Base-by-base conservation (phyloP, 352 stramenopile species). In the Globisporangium uncinulatum region DNA sequence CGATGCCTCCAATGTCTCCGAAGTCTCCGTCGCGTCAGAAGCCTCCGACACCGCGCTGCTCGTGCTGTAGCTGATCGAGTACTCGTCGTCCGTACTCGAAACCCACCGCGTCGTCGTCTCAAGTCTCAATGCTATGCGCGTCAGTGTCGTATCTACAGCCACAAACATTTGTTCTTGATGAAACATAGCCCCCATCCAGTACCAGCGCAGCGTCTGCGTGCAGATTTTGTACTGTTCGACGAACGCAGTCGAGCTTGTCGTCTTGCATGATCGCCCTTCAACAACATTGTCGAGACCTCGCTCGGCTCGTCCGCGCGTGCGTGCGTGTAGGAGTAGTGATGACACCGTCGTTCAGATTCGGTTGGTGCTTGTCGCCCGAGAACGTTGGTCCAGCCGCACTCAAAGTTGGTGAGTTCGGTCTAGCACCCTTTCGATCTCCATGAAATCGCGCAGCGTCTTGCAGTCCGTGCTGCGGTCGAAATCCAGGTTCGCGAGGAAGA, bases 81-180 rank as follows among this genome's bases (percentile, higher is more conserved):
- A 51, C 46, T 37, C 20, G 46, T 36, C 44, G 44, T 49, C 44
- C 24, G 44, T 49, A 32, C 44, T 49, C 44, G 44, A 10, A 19
- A 15, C 44, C 44, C 8, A 49, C 44, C 11, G 5, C 20, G 34
- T 45, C 31, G 4, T 11, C 48, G 17, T 34, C 17, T 41, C 51
- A 34, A 44, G 17, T 34, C 17, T 41, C 51, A 34, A 44, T 44
- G 21, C 39, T 37, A n/a, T 43, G 53, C 29, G 39, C 31, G 0
- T n/a, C 53, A 1, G 21, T 29, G n/a, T 21, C 44, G 24, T 51
- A 7, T 81, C 62, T 83, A 83, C n/a, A 83, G 71, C 74, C 74
- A 83, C 59, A 69, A 83, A 60, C 76, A 78, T 48, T 54, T 57
- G 50, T 73, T 73, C 29, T 80, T 66, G n/a, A 75, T 57, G 58